Evolutionary conservation across 225 moss, liverwort and hornwort species (phyloP).

Genomic region (Physcomitrium patens): DNA sequence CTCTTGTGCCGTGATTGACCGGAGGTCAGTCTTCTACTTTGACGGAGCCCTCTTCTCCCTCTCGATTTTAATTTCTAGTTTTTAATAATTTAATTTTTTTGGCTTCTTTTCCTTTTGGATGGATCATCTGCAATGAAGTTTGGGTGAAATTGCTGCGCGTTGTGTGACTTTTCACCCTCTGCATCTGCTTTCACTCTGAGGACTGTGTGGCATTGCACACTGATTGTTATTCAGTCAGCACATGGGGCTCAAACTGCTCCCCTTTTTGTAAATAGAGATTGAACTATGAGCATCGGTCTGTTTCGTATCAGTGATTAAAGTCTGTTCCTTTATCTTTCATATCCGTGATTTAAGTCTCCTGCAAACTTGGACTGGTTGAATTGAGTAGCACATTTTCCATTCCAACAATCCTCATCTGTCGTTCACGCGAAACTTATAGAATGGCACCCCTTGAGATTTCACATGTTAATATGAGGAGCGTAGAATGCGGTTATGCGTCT

Average conservation of each 20-base stretch:
- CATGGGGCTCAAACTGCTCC: not conserved
- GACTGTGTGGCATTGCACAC: not conserved
- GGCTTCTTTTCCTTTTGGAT: not conserved
- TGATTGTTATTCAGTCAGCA: too few relatives aligned
- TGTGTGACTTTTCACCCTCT: not conserved
- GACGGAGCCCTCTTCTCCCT: not conserved
- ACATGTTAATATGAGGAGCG: too few relatives aligned
- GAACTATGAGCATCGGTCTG: constrained; percentile 11
- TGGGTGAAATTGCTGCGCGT: not conserved
- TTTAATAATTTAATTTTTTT: too few relatives aligned
- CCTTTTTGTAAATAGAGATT: not conserved
- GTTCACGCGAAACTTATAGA: not conserved
- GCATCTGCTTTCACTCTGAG: constrained; percentile 11
- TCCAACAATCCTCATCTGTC: constrained; percentile 9
- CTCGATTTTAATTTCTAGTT: not conserved
- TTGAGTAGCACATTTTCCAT: constrained; percentile 5
- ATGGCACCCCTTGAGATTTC: constrained; percentile 8
- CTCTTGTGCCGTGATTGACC: constrained; percentile 21
- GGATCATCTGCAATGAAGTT: not conserved
- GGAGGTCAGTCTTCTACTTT: constrained; percentile 38
- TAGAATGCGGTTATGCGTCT: too few relatives aligned
- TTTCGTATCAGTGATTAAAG: not conserved
- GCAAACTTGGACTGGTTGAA: not conserved
- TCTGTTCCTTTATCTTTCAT: not conserved
- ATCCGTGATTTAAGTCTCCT: not conserved